These are phyloP conservation scores for Amanita fuliginea DNA, from an alignment of 768 basidiomycete genomes.

Conservation along the genomic window DNA sequence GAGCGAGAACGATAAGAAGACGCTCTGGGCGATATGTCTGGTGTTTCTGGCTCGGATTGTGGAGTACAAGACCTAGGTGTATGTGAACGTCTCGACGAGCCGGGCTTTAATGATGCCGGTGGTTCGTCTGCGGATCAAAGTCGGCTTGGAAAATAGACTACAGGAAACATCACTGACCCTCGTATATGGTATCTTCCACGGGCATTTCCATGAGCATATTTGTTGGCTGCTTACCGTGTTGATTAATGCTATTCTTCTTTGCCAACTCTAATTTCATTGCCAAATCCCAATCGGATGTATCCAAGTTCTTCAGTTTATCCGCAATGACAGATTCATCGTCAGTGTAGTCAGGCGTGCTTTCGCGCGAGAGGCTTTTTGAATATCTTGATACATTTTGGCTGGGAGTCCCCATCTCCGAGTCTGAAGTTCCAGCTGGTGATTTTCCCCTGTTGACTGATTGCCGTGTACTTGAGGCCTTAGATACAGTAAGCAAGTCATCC, in stretches of 20 bases:
- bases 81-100: conserved; percentile 34
- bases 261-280: conserved; percentile 73
- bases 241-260: conserved; percentile 72
- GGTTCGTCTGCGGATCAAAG: conserved; percentile 39
- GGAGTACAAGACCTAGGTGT: conserved; percentile 37
- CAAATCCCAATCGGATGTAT: conserved; percentile 69
- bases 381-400: conserved; percentile 22
- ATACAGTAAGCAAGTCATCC: conserved; percentile 32
- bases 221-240: conserved; percentile 36
- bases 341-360: conserved; percentile 31
- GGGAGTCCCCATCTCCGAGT: conserved; percentile 38
- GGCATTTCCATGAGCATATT: conserved; percentile 32
- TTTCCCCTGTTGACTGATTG: conserved; percentile 30
- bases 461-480: conserved; percentile 36
- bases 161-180: conserved; percentile 37
- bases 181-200: conserved; percentile 63
- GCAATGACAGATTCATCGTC: conserved; percentile 34
- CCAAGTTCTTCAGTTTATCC: conserved; percentile 28
- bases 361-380: conserved; percentile 22
- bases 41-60: conserved; percentile 31
- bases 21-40: conserved; percentile 13
- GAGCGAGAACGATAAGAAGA: conserved; percentile 31
- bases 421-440: conserved; percentile 30
- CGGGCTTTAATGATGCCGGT: conserved; percentile 40
- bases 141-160: conserved; percentile 2